Evolutionary conservation across 106 monocot species (phyloP).

Genomic region (Acorus calamus): DNA sequence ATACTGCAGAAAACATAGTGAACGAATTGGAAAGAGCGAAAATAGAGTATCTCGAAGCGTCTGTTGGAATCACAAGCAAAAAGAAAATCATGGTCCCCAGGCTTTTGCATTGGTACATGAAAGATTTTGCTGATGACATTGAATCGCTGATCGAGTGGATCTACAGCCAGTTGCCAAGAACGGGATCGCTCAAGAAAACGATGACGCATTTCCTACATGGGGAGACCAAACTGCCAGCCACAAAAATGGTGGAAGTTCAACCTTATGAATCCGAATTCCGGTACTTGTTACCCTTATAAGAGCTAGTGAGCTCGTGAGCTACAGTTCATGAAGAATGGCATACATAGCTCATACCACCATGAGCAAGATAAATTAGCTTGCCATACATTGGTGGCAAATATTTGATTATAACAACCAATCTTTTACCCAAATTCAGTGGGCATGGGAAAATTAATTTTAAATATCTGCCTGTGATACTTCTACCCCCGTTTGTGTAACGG

Average conservation of each 20-base stretch:
- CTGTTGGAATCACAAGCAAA: constrained; percentile 51
- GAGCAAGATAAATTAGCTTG: too few species aligned
- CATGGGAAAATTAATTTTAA: too few species aligned
- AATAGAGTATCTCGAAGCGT: constrained; percentile 63
- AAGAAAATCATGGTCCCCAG: constrained; percentile 62
- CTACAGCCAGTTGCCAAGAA: constrained; percentile 72
- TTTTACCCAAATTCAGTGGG: too few species aligned
- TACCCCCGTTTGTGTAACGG: too few species aligned
- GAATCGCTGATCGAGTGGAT: constrained; percentile 84
- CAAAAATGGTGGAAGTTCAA: constrained; percentile 45
- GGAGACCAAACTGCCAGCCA: constrained; percentile 15
- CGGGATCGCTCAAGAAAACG: constrained; percentile 34
- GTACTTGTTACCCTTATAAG: constrained; percentile 46
- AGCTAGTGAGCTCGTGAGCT: too few species aligned
- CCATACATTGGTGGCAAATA: too few species aligned
- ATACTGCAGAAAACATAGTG: constrained; percentile 53
- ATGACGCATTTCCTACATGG: constrained; percentile 60
- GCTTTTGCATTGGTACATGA: constrained; percentile 86
- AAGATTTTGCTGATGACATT: constrained; percentile 71
- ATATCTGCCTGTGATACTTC: too few species aligned
- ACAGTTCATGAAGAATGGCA: too few species aligned
- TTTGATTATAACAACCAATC: too few species aligned
- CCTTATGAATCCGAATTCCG: constrained; percentile 62
- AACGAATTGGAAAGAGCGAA: constrained; percentile 78
- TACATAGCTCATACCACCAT: too few species aligned